Evolutionary conservation across 805 yeast species (phyloP).

Genomic region (Starmerella kuoi): DNA sequence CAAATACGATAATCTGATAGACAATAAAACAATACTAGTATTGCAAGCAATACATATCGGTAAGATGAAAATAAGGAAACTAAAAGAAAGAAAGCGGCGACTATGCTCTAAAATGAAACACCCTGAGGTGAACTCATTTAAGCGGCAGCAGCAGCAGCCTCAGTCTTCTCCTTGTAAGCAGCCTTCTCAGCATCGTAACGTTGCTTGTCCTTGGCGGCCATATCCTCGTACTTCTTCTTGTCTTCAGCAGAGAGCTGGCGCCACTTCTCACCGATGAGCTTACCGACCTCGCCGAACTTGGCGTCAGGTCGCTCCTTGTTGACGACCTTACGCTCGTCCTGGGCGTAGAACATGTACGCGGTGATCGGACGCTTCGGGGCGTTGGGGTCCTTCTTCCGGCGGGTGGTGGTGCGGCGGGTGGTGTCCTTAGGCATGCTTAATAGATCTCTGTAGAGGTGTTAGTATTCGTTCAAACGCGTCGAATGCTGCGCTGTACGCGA

Average conservation of each 20-base stretch:
- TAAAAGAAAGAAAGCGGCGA: constrained; percentile 5
- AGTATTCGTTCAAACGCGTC: constrained; percentile 8
- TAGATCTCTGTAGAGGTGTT: constrained; percentile 3
- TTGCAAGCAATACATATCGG: neutral
- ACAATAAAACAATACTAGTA: neutral
- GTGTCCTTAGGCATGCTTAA: constrained; percentile 22
- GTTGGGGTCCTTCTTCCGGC: constrained; percentile 42
- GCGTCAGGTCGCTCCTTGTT: constrained; percentile 95
- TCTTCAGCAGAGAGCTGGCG: constrained; percentile 74
- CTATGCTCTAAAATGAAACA: neutral
- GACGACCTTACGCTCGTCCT: constrained; percentile 91
- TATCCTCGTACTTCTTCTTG: constrained; percentile 79
- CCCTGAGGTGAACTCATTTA: neutral
- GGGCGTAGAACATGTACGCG: constrained; percentile 98
- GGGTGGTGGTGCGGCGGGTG: constrained; percentile 20
- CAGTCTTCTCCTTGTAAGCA: constrained; percentile 37
- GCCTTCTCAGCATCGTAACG: constrained; percentile 95
- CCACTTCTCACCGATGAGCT: constrained; percentile 92
- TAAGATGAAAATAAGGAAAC: too few relatives aligned
- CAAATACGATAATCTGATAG: neutral
- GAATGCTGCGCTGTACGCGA: neutral
- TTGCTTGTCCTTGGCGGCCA: constrained; percentile 93
- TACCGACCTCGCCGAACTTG: constrained; percentile 87
- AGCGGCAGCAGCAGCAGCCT: constrained; percentile 11
- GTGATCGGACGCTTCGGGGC: constrained; percentile 98